Evolutionary conservation across 495 filamentous ascomycete species (phyloP), one percentile per base, ranked within the genome.

Genomic region (Trichoderma orchidacearum): DNA sequence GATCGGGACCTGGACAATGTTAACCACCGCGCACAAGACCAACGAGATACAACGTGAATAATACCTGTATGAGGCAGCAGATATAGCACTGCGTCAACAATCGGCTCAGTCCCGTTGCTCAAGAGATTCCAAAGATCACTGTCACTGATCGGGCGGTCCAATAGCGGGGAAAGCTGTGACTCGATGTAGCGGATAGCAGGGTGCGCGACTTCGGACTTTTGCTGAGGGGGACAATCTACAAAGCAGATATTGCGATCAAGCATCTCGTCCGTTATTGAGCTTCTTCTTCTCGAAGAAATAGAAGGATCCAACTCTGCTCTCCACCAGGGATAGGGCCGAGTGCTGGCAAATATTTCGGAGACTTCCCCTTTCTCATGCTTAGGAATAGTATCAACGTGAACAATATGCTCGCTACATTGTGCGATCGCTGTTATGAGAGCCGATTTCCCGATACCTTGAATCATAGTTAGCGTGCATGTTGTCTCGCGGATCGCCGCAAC

Each of bases 181-280:
- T 89, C 82, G 25, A 95, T 79, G 65, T 95, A 96, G 58, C 66
- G 57, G 15, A 65, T 59, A 3, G 41, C 41, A 3, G 41, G 41
- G n/a, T 48, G 41, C 18, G 21, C 21, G 18, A 1, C 21, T 11
- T 32, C 13, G 18, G 51, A 53, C 1, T 1, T 17, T 31, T 38
- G 32, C 53, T 35, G 52, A 7, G 29, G 17, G 4, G 31, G 53
- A 30, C 53, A 34, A 17, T 55, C 93, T 55, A 96, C 85, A 66
- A 98, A 98, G 65, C 90, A 96, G 9, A 98, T 62, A 70, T 98
- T 98, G 30, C 93, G 78, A 64, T 98, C 93, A 55, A 98, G 74
- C 35, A 96, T 83, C 30, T 82, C 77, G 56, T 93, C 93, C 8
- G 84, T 87, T 56, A 82, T 70, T 61, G 86, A 93, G 70, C 89